Base-by-base conservation (phyloP, 78 protist species). In the Pigoraptor vietnamica region DNA sequence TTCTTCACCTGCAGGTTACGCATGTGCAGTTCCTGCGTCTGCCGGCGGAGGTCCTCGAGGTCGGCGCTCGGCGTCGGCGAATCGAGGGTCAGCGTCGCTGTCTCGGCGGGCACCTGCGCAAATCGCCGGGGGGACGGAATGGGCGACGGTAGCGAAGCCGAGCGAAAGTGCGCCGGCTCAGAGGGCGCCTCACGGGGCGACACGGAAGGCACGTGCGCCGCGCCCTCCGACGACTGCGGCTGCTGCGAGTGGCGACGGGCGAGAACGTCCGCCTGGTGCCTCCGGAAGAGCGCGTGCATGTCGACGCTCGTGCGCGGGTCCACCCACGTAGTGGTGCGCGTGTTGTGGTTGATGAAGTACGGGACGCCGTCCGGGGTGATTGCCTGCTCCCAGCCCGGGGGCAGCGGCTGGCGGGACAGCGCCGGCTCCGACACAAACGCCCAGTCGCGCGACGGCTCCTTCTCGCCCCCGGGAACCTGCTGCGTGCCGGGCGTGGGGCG, bases 321-420 rank as follows among this genome's bases (percentile, higher is more conserved):
- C 34, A 23, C 89, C 96, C 95, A 93, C 56, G 87, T n/a, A 21
- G 95, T 95, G 25, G 0, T 9, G 19, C 91, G 55, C 32, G 91
- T 81, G 39, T 79, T 91, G 95, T 95, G 97, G 92, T 95, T 90
- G 91, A 95, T 92, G 86, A 35, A 95, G 79, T 90, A 95, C 88
- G 91, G 94, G 10, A 82, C 55, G 40, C 97, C 97, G 33, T 92
- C 89, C 36, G 94, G 93, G n/a, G 93, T 93, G 19, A 6, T 2
- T n/a, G 81, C 82, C 93, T 89, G 36, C 67, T 95, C 95, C 94
- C 94, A 95, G 9, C 90, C 90, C 2, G 67, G 36, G 1, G 89
- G 89, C 55, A 86, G 88, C 9, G 88, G 88, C 35, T 83, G 81
- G 32, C 37, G 14, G 38, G 38, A 32, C 35, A 35, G 39, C 35